Base-by-base conservation (phyloP, 129 eudicot genomes). In the Ambrosia trifida region DNA sequence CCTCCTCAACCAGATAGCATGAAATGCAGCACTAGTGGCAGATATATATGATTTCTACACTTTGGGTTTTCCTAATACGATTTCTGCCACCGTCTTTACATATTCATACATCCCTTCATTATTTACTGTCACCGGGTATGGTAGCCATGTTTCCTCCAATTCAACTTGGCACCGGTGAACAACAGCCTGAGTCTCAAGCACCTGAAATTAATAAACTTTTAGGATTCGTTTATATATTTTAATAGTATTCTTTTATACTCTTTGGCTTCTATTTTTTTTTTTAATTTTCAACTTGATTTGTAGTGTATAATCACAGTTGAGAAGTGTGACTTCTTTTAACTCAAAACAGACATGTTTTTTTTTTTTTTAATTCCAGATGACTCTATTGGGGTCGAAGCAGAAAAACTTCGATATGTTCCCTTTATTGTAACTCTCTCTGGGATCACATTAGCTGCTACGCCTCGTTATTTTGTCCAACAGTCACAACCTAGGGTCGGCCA, bases 331-430 rank as follows among this genome's bases (percentile, higher is more conserved):
- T n/a, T n/a, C n/a, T n/a, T n/a, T n/a, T n/a, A n/a, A n/a, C n/a
- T n/a, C n/a, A n/a, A n/a, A n/a, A n/a, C n/a, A n/a, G n/a, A n/a
- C n/a, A n/a, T 7, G 43, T 7, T 38, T 38, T 75, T 89, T 79
- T n/a, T n/a, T n/a, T n/a, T n/a, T n/a, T n/a, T n/a, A n/a, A n/a
- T n/a, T n/a, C n/a, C n/a, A n/a, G n/a, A n/a, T n/a, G n/a, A n/a
- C n/a, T n/a, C n/a, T n/a, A n/a, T n/a, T n/a, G n/a, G n/a, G n/a
- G n/a, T n/a, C n/a, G n/a, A n/a, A 54, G 83, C 20, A 43, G 85
- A 83, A 81, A 83, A 17, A 75, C 88, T 89, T 50, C 98, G 72
- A 47, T 79, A 93, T 16, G 98, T 85, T 32, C 98, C 98, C 35
- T 95, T 95, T 53, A 93, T 77, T 57, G 74, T 72, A 24, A 87